Base-by-base conservation (phyloP, 345 rosid species). In the Dimocarpus longan region DNA sequence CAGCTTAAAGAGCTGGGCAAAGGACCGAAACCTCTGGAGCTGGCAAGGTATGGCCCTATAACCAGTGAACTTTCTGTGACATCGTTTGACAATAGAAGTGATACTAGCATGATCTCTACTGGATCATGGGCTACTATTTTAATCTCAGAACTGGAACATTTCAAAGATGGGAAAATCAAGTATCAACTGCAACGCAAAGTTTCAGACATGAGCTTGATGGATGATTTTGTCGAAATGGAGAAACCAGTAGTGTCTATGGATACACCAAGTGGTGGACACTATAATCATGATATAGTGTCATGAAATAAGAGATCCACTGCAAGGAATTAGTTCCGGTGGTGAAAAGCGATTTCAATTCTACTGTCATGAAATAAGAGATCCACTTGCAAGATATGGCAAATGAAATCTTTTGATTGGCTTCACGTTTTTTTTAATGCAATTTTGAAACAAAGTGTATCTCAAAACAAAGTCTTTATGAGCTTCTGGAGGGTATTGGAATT, bases 371-470 rank as follows among this genome's bases (percentile, higher is more conserved):
- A 68, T 70, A 67, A 42, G 82, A 74, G 67, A 66, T 70, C 75
- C 72, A 76, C 18, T 62, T 82, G 9, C 72, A 75, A 82, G 85
- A 44, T 43, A 66, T 10, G 16, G 83, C 84, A 22, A 62, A 76
- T 22, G 89, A 83, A 78, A 68, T 80, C 92, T 69, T 94, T 90
- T 54, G 95, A 93, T 72, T 96, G 99, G 99, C 95, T 96, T 82
- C 98, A 94, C 87, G 97, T 83, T 64, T 97, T 94, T 66, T 77
- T 96, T 81, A 88, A 85, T 22, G 97, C 98, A 82, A 85, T 96
- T 70, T 74, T 82, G 28, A 88, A 87, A 88, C 93, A 94, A 80
- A 83, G 76, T 85, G 83, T 28, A 86, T 90, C 73, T 93, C 99
- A 8, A 88, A 89, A 67, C 90, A 85, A 67, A 67, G 87, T 82